phyloP scores from a whole-genome alignment of 345 rosid species.

The Camelina neglecta region DNA sequence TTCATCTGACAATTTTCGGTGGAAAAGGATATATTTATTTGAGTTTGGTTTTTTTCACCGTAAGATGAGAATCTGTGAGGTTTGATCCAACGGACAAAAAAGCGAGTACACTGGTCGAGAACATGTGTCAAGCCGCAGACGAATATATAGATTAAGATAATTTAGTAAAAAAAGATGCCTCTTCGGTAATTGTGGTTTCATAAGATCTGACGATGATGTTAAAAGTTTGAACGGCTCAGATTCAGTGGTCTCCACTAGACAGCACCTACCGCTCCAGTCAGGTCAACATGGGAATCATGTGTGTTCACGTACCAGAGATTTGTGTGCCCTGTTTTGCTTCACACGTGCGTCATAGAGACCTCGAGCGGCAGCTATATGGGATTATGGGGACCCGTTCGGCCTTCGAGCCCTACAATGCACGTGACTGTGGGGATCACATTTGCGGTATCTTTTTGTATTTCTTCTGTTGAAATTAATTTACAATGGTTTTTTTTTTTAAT shows the following conservation, averaged over 20 bases:
- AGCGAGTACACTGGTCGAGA: constrained; percentile 16
- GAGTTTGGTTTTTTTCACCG: constrained; percentile 13
- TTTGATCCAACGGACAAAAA: constrained; percentile 25
- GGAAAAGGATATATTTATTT: constrained; percentile 11
- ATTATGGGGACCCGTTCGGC: constrained; percentile 14
- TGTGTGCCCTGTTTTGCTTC: constrained; percentile 22
- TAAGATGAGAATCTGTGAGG: constrained; percentile 25
- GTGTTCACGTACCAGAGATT: constrained; percentile 14
- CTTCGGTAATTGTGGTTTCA: constrained; percentile 29
- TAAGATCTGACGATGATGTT: constrained; percentile 19
- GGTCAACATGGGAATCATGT: constrained; percentile 42
- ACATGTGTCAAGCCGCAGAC: constrained; percentile 19
- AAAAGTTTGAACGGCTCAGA: constrained; percentile 35
- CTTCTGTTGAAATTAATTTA: neutral
- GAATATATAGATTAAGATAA: neutral
- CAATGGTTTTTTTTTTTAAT: neutral
- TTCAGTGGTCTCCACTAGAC: constrained; percentile 33
- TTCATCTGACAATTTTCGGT: constrained; percentile 33
- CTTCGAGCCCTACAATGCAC: constrained; percentile 36
- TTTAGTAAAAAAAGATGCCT: neutral
- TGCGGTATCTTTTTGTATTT: neutral
- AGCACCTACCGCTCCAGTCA: constrained; percentile 30
- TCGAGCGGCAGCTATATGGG: constrained; percentile 17
- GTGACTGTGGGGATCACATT: constrained; percentile 26
- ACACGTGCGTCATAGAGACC: constrained; percentile 37